Evolutionary conservation across 2,329 filamentous ascomycete genomes (phyloP).

Genomic region (Paecilomyces dactylethromorphus): DNA sequence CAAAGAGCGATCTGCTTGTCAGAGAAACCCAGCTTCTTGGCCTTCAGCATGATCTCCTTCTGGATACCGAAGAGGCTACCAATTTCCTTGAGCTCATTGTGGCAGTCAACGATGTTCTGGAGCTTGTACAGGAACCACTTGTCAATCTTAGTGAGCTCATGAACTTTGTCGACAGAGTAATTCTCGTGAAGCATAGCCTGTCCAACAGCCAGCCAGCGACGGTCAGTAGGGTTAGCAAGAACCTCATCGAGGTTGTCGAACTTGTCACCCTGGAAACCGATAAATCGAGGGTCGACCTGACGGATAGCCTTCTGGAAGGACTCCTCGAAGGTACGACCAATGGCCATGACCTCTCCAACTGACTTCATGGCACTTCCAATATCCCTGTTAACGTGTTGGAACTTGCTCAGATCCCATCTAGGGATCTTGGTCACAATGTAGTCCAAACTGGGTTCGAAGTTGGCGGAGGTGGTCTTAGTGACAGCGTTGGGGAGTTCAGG

Average conservation of each 20-base stretch:
- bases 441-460: slow-evolving; percentile 95
- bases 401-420: slow-evolving; percentile 96
- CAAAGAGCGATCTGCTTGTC: slow-evolving; percentile 89
- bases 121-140: slow-evolving; percentile 99
- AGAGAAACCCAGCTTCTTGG: slow-evolving; percentile 97
- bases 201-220: slow-evolving; percentile 93
- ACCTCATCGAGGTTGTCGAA: slow-evolving; percentile 90
- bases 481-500: slow-evolving; percentile 96
- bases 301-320: slow-evolving; percentile 98
- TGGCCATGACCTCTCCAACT: slow-evolving; percentile 98
- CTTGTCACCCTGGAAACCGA: slow-evolving; percentile 91
- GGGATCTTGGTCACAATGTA: slow-evolving; percentile 99
- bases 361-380: slow-evolving; percentile 99
- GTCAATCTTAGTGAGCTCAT: slow-evolving; percentile 96
- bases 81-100: slow-evolving; percentile 74
- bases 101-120: slow-evolving; percentile 91
- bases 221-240: slow-evolving; percentile 87
- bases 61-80: slow-evolving; percentile 78
- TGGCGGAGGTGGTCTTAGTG: slow-evolving; percentile 96
- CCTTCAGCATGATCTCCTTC: slow-evolving; percentile 79
- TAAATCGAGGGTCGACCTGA: slow-evolving; percentile 85
- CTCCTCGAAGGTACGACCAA: slow-evolving; percentile 96
- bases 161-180: slow-evolving; percentile 85
- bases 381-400: slow-evolving; percentile 96
- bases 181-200: slow-evolving; percentile 97